Evolutionary conservation across 139 green algal species (phyloP), one percentile per base, ranked within the genome.

Genomic region (Picochlorum costavermella): DNA sequence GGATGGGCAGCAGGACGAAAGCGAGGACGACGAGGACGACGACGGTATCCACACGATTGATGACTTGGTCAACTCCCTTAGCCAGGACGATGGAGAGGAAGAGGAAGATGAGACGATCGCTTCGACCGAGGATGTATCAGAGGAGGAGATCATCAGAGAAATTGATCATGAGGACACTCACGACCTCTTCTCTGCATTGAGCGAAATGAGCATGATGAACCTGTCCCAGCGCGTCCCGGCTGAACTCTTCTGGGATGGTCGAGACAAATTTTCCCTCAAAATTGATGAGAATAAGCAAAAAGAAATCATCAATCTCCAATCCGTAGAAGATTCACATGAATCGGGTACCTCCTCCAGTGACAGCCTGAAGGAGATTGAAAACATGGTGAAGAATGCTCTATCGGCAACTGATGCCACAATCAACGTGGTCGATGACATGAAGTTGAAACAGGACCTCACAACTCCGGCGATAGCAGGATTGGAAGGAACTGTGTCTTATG

Each of bases 41-140:
- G 67, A 59, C 2, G 43, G 40, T 57, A 63, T 73, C 20, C 43
- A 64, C 29, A 73, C 67, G 26, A 60, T 73, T 13, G 67, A 73
- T 20, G 67, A 73, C 30, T 64, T 73, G 59, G 43, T 64, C 33
- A 64, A 63, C 16, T 51, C 28, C 4, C 33, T 69, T 29, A 55
- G 50, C 16, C 12, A 67, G 36, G 12, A 11, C 3, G 49, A 30
- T 56, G 33, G 36, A 23, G 36, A 8, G 6, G 55, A 45, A 43
- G 65, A 25, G 31, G 36, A 20, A 33, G 61, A 40, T 60, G 61
- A 36, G 36, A 40, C 12, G 46, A 53, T 25, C 9, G 12, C n/a
- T 53, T 53, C 61, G 20, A 17, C 6, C 33, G 16, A 53, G 46
- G 8, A 26, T 10, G 0, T 17, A 12, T 33, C 29, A 13, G 11